Percentiles rank a stretch among this genome's conserved stretches.
These are phyloP conservation scores for Prunus yedoensis DNA, from an alignment of 331 rosid species.

Conservation along the genomic window DNA sequence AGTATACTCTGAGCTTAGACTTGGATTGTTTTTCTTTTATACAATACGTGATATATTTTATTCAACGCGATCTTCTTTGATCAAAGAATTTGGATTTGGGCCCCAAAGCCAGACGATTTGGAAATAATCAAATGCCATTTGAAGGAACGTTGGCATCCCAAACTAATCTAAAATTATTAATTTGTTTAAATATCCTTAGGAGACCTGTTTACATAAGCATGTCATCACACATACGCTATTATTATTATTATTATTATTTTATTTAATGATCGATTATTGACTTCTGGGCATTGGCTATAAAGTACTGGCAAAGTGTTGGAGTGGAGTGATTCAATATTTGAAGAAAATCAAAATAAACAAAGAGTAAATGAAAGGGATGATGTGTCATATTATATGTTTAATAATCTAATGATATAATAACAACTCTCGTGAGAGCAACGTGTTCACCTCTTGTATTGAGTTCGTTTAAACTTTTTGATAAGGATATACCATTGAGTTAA, in stretches of 20 bases:
- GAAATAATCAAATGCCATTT: background rate
- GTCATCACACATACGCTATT: background rate
- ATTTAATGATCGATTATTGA: background rate
- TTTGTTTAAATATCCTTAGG: background rate
- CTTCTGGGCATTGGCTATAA: background rate
- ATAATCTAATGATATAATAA: background rate
- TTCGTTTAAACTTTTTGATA: no score
- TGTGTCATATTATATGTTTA: background rate
- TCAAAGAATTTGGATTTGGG: background rate
- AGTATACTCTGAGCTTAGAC: no score
- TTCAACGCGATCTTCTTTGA: background rate
- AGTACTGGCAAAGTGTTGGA: no score
- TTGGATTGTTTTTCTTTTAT: background rate
- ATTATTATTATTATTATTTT: no score
- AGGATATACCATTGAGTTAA: no score
- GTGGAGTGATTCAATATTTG: background rate
- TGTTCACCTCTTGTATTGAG: no score
- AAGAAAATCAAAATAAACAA: background rate
- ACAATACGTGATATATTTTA: background rate
- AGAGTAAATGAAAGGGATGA: background rate
- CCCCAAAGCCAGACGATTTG: background rate
- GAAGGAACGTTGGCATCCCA: background rate
- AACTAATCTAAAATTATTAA: background rate
- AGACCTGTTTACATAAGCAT: conserved; percentile 6
- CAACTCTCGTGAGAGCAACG: no score